Conservation (phyloP, 306 rosid species). For the Cucurbita moschata region DNA sequence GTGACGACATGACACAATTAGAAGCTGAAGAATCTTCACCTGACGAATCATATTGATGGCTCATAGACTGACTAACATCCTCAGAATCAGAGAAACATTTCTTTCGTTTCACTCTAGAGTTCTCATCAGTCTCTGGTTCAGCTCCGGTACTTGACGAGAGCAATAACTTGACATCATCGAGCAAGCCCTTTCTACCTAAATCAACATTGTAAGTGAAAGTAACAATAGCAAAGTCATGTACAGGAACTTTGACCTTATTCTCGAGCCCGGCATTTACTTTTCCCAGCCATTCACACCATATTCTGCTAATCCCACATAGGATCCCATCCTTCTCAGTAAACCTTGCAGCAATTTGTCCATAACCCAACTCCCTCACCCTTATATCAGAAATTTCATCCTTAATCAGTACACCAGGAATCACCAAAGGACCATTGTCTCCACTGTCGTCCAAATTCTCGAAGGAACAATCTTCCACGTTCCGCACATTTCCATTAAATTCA, state of each 20-base stretch:
- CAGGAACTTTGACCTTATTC: constrained; percentile 21
- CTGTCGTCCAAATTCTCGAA: constrained; percentile 7
- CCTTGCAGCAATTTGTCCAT: constrained; percentile 63
- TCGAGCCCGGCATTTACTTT: constrained; percentile 16
- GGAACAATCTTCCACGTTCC: constrained; percentile 20
- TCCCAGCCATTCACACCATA: constrained; percentile 98
- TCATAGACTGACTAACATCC: constrained; percentile 31
- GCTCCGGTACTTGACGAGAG: constrained; percentile 30
- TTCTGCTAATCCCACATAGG: constrained; percentile 34
- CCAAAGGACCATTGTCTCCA: constrained; percentile 11
- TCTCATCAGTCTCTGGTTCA: constrained; percentile 22
- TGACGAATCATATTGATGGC: constrained; percentile 46
- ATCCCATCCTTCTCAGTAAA: constrained; percentile 33
- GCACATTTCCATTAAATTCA: constrained; percentile 2
- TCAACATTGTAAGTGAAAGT: constrained; percentile 48
- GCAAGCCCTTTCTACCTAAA: constrained; percentile 47
- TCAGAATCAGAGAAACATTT: constrained; percentile 39
- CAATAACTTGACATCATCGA: constrained; percentile 36
- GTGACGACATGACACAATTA: constrained; percentile 22
- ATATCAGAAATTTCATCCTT: constrained; percentile 43
- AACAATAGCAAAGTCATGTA: constrained; percentile 50
- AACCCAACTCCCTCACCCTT: constrained; percentile 38
- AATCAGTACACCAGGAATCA: constrained; percentile 47
- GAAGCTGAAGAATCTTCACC: constrained; percentile 50
- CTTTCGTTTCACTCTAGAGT: constrained; percentile 36